These are phyloP conservation scores for Aaosphaeria pasadenensis DNA, from an alignment of 2,329 filamentous ascomycete species.

Conservation along the genomic window DNA sequence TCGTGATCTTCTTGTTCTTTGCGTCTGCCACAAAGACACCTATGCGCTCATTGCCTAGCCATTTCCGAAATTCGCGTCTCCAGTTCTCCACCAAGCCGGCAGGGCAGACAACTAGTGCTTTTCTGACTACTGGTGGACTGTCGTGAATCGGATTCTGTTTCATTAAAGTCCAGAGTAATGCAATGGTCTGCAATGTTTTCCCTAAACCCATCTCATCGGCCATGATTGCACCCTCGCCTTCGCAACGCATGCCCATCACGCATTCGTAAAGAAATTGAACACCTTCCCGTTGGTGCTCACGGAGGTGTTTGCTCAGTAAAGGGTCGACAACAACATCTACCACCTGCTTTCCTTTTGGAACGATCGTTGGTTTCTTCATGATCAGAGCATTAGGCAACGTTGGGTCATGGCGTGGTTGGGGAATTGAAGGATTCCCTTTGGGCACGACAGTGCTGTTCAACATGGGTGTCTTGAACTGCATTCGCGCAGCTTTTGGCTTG, in stretches of 20 bases:
- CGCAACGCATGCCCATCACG: slow-evolving; percentile 68
- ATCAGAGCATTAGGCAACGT: slow-evolving; percentile 58
- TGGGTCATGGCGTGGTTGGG: slow-evolving; percentile 65
- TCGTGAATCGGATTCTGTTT: slow-evolving; percentile 68
- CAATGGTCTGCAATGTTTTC: slow-evolving; percentile 71
- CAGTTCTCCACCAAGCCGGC: slow-evolving; percentile 71
- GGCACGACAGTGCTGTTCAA: slow-evolving; percentile 51
- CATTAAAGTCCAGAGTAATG: slow-evolving; percentile 67
- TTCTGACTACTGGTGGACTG: slow-evolving; percentile 60
- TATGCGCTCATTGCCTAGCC: slow-evolving; percentile 68
- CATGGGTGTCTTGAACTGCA: slow-evolving; percentile 62
- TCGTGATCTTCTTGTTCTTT: slow-evolving; percentile 59
- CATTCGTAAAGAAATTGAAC: slow-evolving; percentile 72
- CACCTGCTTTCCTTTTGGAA: slow-evolving; percentile 60
- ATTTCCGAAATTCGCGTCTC: slow-evolving; percentile 70
- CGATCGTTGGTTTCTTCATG: slow-evolving; percentile 60
- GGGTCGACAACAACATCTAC: slow-evolving; percentile 74
- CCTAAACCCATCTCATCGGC: slow-evolving; percentile 76
- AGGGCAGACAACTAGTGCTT: slow-evolving; percentile 70
- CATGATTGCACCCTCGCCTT: slow-evolving; percentile 67
- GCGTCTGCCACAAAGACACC: slow-evolving; percentile 63
- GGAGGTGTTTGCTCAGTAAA: slow-evolving; percentile 58
- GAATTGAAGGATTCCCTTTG: slow-evolving; percentile 45
- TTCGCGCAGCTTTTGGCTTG: slow-evolving; percentile 36
- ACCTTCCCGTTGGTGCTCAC: slow-evolving; percentile 67